Conservation (phyloP, 306 rosid genomes). For the Sicyos baderoa region DNA sequence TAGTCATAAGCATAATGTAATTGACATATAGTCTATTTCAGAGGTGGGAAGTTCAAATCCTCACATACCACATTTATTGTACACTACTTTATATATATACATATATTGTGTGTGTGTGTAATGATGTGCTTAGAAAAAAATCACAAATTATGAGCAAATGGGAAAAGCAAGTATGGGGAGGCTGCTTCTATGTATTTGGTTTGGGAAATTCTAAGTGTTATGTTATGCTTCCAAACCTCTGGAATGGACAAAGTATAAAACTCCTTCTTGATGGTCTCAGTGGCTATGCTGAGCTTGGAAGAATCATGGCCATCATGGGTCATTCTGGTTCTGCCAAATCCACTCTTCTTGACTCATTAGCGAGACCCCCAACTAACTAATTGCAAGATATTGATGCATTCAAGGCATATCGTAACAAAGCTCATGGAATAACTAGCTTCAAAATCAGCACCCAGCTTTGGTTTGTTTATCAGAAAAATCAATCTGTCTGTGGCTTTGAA, state of each 20-base stretch:
- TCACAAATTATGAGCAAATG: too few species aligned
- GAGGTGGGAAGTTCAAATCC: too few species aligned
- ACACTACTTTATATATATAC: too few species aligned
- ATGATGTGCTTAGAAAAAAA: too few species aligned
- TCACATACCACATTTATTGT: too few species aligned
- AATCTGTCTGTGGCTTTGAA: not conserved
- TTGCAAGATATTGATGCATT: too few species aligned
- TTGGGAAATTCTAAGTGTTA: slow-evolving; percentile 73
- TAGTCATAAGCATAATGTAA: too few species aligned
- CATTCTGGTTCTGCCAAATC: slow-evolving; percentile 97
- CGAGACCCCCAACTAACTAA: too few species aligned
- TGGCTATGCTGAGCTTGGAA: slow-evolving; percentile 80
- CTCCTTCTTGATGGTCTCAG: slow-evolving; percentile 61
- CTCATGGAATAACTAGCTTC: not conserved
- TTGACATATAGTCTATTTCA: too few species aligned
- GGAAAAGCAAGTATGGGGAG: slow-evolving; percentile 9
- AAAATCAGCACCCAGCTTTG: not conserved
- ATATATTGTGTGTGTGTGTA: too few species aligned
- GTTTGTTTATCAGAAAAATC: not conserved
- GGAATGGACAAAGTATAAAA: slow-evolving; percentile 52
- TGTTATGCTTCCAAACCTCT: slow-evolving; percentile 63
- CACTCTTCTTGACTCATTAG: slow-evolving; percentile 83
- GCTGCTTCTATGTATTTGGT: slow-evolving; percentile 45
- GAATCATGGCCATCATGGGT: slow-evolving; percentile 90
- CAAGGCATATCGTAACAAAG: too few species aligned